phyloP scores from a whole-genome alignment of 352 stramenopile species.

The Aphanomyces euteiches region DNA sequence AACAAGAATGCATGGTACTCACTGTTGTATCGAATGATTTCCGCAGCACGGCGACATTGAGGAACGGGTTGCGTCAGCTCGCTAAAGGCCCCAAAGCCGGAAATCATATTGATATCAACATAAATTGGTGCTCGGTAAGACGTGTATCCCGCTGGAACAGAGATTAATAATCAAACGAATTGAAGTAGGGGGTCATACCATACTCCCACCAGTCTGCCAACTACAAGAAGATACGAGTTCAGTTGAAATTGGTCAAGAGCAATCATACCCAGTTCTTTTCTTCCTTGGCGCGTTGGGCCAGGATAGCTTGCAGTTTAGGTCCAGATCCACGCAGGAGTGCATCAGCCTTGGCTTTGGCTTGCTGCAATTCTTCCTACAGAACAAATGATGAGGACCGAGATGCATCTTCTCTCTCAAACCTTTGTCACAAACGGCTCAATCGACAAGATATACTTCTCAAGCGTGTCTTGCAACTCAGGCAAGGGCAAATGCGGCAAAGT shows the following conservation, averaged over 20 bases:
- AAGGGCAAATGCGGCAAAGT: slow-evolving; percentile 72
- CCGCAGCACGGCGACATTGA: slow-evolving; percentile 49
- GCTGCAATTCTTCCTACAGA: slow-evolving; percentile 55
- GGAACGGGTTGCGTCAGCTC: slow-evolving; percentile 73
- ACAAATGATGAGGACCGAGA: background rate
- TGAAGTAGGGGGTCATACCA: slow-evolving; percentile 64
- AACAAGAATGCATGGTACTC: slow-evolving; percentile 87
- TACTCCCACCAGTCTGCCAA: slow-evolving; percentile 92
- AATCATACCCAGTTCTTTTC: slow-evolving; percentile 52
- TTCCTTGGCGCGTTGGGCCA: slow-evolving; percentile 46
- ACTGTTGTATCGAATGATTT: slow-evolving; percentile 63
- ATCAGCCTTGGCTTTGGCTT: slow-evolving; percentile 39
- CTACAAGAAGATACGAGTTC: slow-evolving; percentile 32
- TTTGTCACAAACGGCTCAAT: slow-evolving; percentile 50
- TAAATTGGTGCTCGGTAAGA: slow-evolving; percentile 78
- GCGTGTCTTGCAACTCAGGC: slow-evolving; percentile 75
- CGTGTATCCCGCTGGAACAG: slow-evolving; percentile 37
- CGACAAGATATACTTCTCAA: slow-evolving; percentile 76
- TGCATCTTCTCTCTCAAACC: slow-evolving; percentile 23
- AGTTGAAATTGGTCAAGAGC: background rate
- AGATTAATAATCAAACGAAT: background rate
- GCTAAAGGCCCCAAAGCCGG: slow-evolving; percentile 92
- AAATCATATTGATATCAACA: slow-evolving; percentile 92
- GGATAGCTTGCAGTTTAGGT: slow-evolving; percentile 46
- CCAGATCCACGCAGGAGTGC: slow-evolving; percentile 53